Base-by-base conservation (phyloP, 805 yeast genomes). In the Ogataea nakhonphanomensis region DNA sequence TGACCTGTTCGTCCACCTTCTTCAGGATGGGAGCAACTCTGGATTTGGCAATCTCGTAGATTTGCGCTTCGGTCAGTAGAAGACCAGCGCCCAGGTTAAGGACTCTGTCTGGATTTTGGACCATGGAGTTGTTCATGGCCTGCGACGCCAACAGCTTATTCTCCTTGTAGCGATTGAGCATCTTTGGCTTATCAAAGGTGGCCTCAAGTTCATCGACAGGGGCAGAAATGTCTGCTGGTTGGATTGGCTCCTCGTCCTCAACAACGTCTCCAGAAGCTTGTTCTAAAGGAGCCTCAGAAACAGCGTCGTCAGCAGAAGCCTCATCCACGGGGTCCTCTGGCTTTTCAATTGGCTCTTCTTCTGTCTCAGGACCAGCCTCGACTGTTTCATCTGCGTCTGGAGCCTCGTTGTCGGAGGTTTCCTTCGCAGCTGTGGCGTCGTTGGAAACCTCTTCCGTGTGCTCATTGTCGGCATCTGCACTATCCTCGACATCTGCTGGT, bases 11-110 rank as follows among this genome's bases (percentile, higher is more conserved):
- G 52, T 75, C 73, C 54, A 76, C 75, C 47, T 59, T 65, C 32
- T 70, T 66, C 53, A 76, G 62, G 27, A 76, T 71, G 5, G 82
- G 82, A 25, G 75, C 73, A 27, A 76, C 78, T 48, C 81, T 67
- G 47, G 64, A 65, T 28, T 73, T 71, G 15, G 81, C 81, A 53
- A 76, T 71, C 36, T 67, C 81, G 49, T 74, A 64, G 45, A 76
- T 69, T 56, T 76, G 78, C 39, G 70, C 71, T 49, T 76, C 78
- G 33, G 81, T 71, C 65, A 76, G 64, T 33, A 55, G 64, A 55
- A 76, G 65, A 13, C 81, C 81, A 32, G 73, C 69, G 40, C 82
- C 82, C 46, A 76, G 62, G 49, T 73, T 71, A 47, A 76, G 58
- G 17, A 69, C 57, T 57, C 73, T 66, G 47, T 71, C 69, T 2